Conservation (phyloP, 169 alveolate genomes). For the Plasmodium cynomolgi region DNA sequence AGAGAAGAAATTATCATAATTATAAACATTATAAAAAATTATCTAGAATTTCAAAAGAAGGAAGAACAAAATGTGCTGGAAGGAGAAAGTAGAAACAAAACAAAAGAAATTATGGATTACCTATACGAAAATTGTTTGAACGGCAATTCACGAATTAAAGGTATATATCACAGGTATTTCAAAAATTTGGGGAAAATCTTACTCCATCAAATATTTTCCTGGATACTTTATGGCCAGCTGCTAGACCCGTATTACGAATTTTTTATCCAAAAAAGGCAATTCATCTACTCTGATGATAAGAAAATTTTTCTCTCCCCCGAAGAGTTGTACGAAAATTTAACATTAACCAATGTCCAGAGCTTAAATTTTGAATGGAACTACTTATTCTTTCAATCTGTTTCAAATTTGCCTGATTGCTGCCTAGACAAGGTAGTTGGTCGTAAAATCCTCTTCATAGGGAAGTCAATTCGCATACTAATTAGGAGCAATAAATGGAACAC, state of each 20-base stretch:
- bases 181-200: constrained; percentile 67
- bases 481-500: constrained; percentile 75
- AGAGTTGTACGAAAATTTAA: constrained; percentile 72
- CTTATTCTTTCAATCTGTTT: constrained; percentile 74
- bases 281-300: constrained; percentile 72
- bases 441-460: constrained; percentile 81
- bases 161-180: constrained; percentile 59
- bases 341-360: constrained; percentile 74
- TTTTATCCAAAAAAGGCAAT: constrained; percentile 75
- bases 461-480: constrained; percentile 80
- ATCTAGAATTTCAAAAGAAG: constrained; percentile 61
- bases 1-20: constrained; percentile 76
- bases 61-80: constrained; percentile 63
- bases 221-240: constrained; percentile 83
- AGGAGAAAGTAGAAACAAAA: constrained; percentile 68
- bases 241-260: constrained; percentile 81
- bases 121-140: constrained; percentile 57
- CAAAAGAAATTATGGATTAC: constrained; percentile 74
- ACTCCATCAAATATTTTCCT: constrained; percentile 72
- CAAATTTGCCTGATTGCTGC: constrained; percentile 73
- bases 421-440: constrained; percentile 55
- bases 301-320: constrained; percentile 68
- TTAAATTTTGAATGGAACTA: constrained; percentile 83
- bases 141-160: constrained; percentile 65
- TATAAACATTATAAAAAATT: constrained; percentile 62